A percentile compares a stretch with the other conserved stretches of the same genome.
phyloP scores from a whole-genome alignment of 176 grass and related monocot species.

The Avena eriantha region DNA sequence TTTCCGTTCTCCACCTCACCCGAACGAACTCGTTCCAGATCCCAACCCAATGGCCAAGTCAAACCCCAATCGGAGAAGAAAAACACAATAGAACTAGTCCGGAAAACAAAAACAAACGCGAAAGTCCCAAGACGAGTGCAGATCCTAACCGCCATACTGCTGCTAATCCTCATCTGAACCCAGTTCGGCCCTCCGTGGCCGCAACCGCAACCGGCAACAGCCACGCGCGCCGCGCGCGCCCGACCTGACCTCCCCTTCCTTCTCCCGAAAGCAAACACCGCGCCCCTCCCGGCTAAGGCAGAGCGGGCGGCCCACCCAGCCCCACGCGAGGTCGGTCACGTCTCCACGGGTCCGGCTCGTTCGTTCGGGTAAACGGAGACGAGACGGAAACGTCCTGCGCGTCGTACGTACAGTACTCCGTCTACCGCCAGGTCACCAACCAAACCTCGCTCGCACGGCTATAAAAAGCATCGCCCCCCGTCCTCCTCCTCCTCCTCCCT shows the following conservation, averaged over 20 bases:
- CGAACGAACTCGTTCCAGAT: neutral
- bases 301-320: neutral
- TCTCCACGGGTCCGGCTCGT: neutral
- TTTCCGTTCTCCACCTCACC: neutral
- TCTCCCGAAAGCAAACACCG: slow-evolving; percentile 24
- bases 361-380: neutral
- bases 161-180: neutral
- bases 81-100: too few relatives aligned
- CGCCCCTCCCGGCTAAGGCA: neutral
- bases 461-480: slow-evolving; percentile 33
- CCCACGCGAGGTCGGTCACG: neutral
- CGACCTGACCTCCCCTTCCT: neutral
- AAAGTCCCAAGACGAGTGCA: neutral
- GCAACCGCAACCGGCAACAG: neutral
- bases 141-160: neutral
- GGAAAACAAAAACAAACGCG: neutral
- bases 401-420: too few relatives aligned
- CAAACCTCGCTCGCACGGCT: slow-evolving; percentile 1
- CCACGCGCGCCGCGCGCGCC: neutral
- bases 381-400: neutral
- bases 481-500: neutral
- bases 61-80: neutral
- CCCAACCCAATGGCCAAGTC: neutral
- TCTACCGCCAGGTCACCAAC: neutral
- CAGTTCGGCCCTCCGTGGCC: neutral